These are phyloP conservation scores for Phaeomoniella chlamydospora DNA, from an alignment of 2,329 filamentous ascomycete species.

Conservation along the genomic window DNA sequence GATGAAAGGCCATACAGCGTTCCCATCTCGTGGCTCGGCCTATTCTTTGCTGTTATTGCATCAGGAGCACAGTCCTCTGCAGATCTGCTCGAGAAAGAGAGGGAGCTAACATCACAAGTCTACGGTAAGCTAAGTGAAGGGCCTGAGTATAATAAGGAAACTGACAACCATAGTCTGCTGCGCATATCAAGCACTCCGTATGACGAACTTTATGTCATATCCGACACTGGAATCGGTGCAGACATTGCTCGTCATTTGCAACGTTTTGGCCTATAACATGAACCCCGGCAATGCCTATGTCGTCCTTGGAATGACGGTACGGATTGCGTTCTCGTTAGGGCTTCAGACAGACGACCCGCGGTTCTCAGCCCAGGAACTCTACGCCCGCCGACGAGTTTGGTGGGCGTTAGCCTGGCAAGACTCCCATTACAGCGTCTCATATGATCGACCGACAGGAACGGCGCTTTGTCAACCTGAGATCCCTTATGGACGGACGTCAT, in stretches of 20 bases:
- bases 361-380: slow-evolving; percentile 32
- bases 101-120: slow-evolving; percentile 49
- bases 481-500: slow-evolving; percentile 30
- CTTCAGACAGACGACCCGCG: slow-evolving; percentile 43
- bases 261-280: slow-evolving; percentile 49
- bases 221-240: slow-evolving; percentile 48
- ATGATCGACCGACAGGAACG: slow-evolving; percentile 42
- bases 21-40: slow-evolving; percentile 41
- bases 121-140: slow-evolving; percentile 39
- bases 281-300: slow-evolving; percentile 51
- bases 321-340: slow-evolving; percentile 41
- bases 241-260: slow-evolving; percentile 46
- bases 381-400: slow-evolving; percentile 29
- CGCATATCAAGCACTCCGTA: slow-evolving; percentile 48
- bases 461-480: slow-evolving; percentile 38
- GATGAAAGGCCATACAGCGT: slow-evolving; percentile 43
- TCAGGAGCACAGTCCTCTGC: slow-evolving; percentile 48
- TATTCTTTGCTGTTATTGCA: slow-evolving; percentile 48
- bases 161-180: slow-evolving; percentile 39
- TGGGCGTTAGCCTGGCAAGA: slow-evolving; percentile 54
- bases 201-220: slow-evolving; percentile 49
- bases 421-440: slow-evolving; percentile 47
- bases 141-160: too few relatives aligned
- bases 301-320: slow-evolving; percentile 43
- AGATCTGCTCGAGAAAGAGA: slow-evolving; percentile 41